phyloP scores from a whole-genome alignment of 345 rosid genomes.

The Citrus inodora region DNA sequence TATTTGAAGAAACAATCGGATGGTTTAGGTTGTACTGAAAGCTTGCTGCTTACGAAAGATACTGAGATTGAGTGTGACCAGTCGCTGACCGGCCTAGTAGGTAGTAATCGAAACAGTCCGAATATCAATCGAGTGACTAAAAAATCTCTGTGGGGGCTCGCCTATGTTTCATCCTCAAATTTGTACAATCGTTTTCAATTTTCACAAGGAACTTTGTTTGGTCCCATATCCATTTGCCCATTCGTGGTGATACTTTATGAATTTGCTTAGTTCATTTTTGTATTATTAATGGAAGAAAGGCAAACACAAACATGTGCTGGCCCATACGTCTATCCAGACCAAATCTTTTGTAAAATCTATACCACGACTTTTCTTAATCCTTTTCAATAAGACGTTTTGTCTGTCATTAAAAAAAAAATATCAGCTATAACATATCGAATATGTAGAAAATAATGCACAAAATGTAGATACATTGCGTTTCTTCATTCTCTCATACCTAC shows the following conservation, averaged over 20 bases:
- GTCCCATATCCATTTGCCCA: neutral
- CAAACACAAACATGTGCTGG: neutral
- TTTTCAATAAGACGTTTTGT: neutral
- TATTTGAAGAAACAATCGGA: conserved; percentile 2
- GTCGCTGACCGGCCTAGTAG: neutral
- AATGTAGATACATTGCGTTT: too few relatives aligned
- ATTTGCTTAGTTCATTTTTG: neutral
- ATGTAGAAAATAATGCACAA: neutral
- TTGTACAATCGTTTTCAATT: neutral
- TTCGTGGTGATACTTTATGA: neutral
- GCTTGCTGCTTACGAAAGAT: neutral
- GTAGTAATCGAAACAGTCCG: neutral
- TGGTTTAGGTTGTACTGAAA: neutral
- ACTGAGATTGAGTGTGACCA: neutral
- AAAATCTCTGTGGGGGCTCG: neutral
- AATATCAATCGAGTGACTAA: neutral
- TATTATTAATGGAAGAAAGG: neutral
- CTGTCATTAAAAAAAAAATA: neutral
- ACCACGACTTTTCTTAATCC: neutral
- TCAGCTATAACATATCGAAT: neutral
- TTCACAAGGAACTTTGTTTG: neutral
- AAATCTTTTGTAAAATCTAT: neutral
- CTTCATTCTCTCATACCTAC: neutral
- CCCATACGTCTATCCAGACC: neutral
- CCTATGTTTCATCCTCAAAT: neutral